Base-by-base conservation (phyloP, 805 yeast species). In the Pichia rugopelliculosa region DNA sequence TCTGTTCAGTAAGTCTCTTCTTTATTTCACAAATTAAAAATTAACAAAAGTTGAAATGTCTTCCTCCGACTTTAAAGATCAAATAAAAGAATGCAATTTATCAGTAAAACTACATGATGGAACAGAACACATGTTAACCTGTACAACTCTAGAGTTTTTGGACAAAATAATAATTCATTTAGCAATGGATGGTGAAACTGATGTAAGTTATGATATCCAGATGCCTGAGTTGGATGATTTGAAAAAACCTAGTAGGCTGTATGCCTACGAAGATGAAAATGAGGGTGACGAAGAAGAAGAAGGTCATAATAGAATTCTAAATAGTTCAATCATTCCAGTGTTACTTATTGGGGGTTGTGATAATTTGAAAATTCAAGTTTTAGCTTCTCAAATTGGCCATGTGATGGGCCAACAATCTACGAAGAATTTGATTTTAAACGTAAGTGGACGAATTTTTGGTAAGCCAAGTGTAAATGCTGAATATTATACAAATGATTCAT, bases 381-480 rank as follows among this genome's bases (percentile, higher is more conserved):
- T 71, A 66, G 68, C 77, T 3, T 63, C 75, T 9, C 77, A 77
- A 55, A 65, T 77, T 5, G 80, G 78, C 2, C 70, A 71, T 55
- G 53, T 74, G 36, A 53, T 74, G 21, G 54, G 60, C 13, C 63
- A 63, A 44, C 36, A 50, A 10, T 53, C 62, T 11, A 69, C 71
- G 9, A 71, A 73, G 48, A 69, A 66, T 47, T 60, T 71, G 9
- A 71, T 75, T 4, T 51, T 76, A 21, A 72, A 74, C 36, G 63
- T 74, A 10, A 77, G 76, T 24, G 71, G 77, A 0, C 64, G 62
- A 54, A 69, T 79, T 66, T 77, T 76, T 58, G 53, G 55, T 21
- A 27, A 26, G 2, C 21, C 46, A n/a, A 18, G 25, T 10, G 2
- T 17, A 33, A 30, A 25, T 22, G 9, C n/a, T 9, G 41, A 43